Conservation (phyloP, 2,329 filamentous ascomycete genomes). For the Ceratocystis lukuohia region DNA sequence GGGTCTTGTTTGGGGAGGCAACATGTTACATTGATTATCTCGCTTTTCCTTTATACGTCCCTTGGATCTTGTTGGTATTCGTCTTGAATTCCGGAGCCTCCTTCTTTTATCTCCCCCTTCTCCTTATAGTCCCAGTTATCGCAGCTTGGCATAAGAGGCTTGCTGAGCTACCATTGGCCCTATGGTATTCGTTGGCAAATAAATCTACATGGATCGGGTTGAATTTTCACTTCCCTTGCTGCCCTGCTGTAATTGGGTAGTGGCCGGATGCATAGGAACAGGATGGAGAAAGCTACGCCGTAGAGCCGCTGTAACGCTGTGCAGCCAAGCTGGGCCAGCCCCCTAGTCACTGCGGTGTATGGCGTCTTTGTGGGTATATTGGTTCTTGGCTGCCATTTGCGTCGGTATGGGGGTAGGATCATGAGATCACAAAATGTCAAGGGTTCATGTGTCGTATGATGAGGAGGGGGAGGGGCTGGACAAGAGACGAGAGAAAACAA, state of each 20-base stretch:
- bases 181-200: neutral
- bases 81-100: neutral
- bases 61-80: neutral
- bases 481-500: neutral
- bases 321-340: neutral
- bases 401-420: neutral
- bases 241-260: neutral
- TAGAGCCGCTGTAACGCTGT: neutral
- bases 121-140: neutral
- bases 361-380: neutral
- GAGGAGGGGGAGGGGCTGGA: neutral
- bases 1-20: neutral
- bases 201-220: no score
- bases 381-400: neutral
- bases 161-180: neutral
- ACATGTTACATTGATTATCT: neutral
- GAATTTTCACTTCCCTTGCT: neutral
- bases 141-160: neutral
- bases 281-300: neutral
- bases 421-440: conserved; percentile 2
- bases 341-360: neutral
- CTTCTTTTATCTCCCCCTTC: neutral
- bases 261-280: conserved; percentile 1
- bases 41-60: no score
- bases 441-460: neutral